A percentile compares a stretch with the other conserved stretches of the same genome.
These are phyloP conservation scores for Elongisporangium anandrum DNA, from an alignment of 352 stramenopile genomes.

Conservation along the genomic window DNA sequence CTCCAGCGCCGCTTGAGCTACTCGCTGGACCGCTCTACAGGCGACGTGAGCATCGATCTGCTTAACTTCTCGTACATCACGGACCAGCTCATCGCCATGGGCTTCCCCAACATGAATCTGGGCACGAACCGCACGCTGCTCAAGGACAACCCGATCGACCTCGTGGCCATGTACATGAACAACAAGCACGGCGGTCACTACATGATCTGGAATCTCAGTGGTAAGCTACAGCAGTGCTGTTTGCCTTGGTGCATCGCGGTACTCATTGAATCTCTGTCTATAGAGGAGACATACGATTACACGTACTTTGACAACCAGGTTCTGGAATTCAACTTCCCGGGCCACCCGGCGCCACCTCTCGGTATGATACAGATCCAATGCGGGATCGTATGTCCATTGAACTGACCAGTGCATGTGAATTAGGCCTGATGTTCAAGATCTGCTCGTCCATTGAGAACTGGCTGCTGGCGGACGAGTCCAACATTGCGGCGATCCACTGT, in stretches of 20 bases:
- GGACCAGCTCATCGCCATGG: conserved; percentile 87
- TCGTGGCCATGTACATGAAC: conserved; percentile 93
- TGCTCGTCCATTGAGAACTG: conserved; percentile 96
- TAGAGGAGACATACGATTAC: conserved; percentile 96
- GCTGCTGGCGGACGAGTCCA: conserved; percentile 93
- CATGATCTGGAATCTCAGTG: conserved; percentile 98
- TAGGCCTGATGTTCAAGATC: conserved; percentile 95
- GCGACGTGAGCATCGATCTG: conserved; percentile 79
- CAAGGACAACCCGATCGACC: conserved; percentile 86
- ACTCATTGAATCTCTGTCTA: not conserved
- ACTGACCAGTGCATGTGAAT: not conserved
- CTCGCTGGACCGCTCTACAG: conserved; percentile 70
- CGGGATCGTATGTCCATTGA: not conserved
- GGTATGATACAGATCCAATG: conserved; percentile 33
- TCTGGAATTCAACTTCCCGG: conserved; percentile 96
- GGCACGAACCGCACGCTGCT: conserved; percentile 70
- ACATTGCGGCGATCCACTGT: conserved; percentile 96
- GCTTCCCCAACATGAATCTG: conserved; percentile 87
- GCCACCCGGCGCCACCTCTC: conserved; percentile 94
- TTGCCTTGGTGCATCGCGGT: conserved; percentile 3
- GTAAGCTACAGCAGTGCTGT: conserved; percentile 12
- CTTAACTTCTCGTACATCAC: conserved; percentile 92
- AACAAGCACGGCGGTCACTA: conserved; percentile 92
- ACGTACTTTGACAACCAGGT: conserved; percentile 94
- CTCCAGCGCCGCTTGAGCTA: conserved; percentile 78